Base-by-base conservation (phyloP, 2,329 filamentous ascomycete species). In the Epichloe baconii region DNA sequence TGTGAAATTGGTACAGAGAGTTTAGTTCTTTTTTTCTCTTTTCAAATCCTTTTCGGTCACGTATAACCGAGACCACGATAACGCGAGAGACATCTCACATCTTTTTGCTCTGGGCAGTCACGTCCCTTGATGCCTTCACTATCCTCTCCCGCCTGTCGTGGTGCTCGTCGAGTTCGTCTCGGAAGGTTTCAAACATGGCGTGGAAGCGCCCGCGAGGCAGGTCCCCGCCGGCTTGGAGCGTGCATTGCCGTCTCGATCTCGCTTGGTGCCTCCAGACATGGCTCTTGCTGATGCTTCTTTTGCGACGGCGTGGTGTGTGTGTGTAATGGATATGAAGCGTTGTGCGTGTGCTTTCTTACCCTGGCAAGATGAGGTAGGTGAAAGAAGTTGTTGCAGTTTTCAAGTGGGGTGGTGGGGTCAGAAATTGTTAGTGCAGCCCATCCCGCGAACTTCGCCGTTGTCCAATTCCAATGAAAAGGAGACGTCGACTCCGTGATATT, bases 61-160 rank as follows among this genome's bases (percentile, higher is more conserved):
- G 40, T 15, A 8, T 19, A 12, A 19, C n/a, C 3, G 8, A 31
- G 8, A 11, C 8, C 26, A 31, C 10, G 26, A 31, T 10, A 1
- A 31, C 26, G 8, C 26, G 10, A 26, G 5, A 1, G 3, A 3
- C 3, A 19, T 46, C 76, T 70, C 68, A 95, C 89, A 97, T 94
- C 72, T 97, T 98, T 75, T 98, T 98, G 69, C 88, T 95, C 50
- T 89, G 74, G 0, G 88, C 89, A 6, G 93, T 98, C 53, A 98
- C 86, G 66, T 98, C 93, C 55, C 91, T 77, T 8, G 88, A 94
- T 2, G 83, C 85, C 72, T 97, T 98, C 63, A 94, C 86, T 58
- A 95, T 82, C 49, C 85, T 80, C 71, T 96, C 90, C 52, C 89
- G 79, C 15, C 93, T 83, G 68, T 97, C 93, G 67, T 98, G 88